Evolutionary conservation across 2,329 filamentous ascomycete species (phyloP).

Genomic region (Zymoseptoria crescenta): DNA sequence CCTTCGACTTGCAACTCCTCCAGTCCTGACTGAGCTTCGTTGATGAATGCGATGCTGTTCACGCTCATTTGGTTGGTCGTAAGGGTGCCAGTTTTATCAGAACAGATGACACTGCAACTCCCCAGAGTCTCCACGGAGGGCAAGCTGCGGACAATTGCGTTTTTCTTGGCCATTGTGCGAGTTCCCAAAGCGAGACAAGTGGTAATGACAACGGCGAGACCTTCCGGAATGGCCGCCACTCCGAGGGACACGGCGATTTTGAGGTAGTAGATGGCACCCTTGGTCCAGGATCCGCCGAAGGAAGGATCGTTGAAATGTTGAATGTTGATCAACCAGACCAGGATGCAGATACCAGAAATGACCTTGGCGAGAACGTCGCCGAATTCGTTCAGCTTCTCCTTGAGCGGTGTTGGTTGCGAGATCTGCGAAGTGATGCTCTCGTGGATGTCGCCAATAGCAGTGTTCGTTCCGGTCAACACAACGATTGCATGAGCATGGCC

Average conservation of each 20-base stretch:
- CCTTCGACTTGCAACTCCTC: conserved; percentile 87
- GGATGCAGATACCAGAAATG: conserved; percentile 90
- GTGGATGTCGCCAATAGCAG: conserved; percentile 96
- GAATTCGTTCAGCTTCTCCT: conserved; percentile 98
- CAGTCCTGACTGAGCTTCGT: conserved; percentile 62
- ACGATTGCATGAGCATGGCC: conserved; percentile 89
- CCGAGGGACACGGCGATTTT: conserved; percentile 98
- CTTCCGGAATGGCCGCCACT: conserved; percentile 95
- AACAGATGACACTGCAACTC: conserved; percentile 99
- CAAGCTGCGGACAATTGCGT: conserved; percentile 90
- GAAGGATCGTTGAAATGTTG: conserved; percentile 92
- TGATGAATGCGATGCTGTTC: conserved; percentile 80
- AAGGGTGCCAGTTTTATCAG: conserved; percentile 95
- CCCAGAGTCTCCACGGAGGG: conserved; percentile 96
- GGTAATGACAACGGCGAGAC: conserved; percentile 96
- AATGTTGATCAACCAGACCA: conserved; percentile 98
- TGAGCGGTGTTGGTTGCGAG: conserved; percentile 90
- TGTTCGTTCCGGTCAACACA: conserved; percentile 78
- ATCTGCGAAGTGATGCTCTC: conserved; percentile 98
- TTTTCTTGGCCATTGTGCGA: conserved; percentile 97
- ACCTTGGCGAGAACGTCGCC: conserved; percentile 95
- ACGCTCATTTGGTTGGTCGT: conserved; percentile 99
- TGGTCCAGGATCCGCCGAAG: conserved; percentile 78
- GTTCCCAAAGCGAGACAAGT: conserved; percentile 94
- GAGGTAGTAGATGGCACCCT: conserved; percentile 98